Base-by-base conservation (phyloP, 2,329 filamentous ascomycete species). In the Coniochaeta sp. region DNA sequence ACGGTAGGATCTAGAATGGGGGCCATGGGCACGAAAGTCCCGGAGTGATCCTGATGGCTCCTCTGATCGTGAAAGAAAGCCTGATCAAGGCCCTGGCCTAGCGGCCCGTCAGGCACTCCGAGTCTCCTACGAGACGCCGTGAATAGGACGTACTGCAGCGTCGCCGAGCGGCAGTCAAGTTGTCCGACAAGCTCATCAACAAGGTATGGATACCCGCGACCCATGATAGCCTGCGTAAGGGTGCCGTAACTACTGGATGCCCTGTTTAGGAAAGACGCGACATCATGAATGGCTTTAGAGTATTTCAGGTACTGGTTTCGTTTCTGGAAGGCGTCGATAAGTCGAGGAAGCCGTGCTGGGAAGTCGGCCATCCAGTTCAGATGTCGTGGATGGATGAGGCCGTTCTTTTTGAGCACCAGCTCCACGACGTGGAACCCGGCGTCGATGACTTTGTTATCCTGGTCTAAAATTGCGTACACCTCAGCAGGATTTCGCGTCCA, bases 191-290 rank as follows among this genome's bases (percentile, higher is more conserved):
- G 65, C 63, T 75, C 74, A 38, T 73, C 71, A 47, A 73, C 64
- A 12, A 74, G 59, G n/a, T 68, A 65, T 1, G 72, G 72, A 57
- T 70, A 73, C 11, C 57, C 43, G 24, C 72, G 67, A 0, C 36
- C 34, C 12, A 58, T 16, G 0, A 62, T 56, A 0, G 17, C 24
- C 1, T 40, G 19, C 28, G 71, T 70, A 54, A 79, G 72, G 3
- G 50, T 6, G 0, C 62, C 28, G 79, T 80, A 83, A 17, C 71
- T 65, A 22, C 67, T 63, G 2, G 74, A 70, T 16, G 88, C 66
- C 7, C 73, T 70, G 2, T 67, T 61, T n/a, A 83, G 72, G 56
- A 79, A 82, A 0, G 65, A 61, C 22, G 77, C 70, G 17, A 86
- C 78, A 16, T 75, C 62, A 8, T 44, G 31, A 6, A 74, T 26